Conservation (phyloP, 495 filamentous ascomycete genomes). For the Aspergillus indologenus region DNA sequence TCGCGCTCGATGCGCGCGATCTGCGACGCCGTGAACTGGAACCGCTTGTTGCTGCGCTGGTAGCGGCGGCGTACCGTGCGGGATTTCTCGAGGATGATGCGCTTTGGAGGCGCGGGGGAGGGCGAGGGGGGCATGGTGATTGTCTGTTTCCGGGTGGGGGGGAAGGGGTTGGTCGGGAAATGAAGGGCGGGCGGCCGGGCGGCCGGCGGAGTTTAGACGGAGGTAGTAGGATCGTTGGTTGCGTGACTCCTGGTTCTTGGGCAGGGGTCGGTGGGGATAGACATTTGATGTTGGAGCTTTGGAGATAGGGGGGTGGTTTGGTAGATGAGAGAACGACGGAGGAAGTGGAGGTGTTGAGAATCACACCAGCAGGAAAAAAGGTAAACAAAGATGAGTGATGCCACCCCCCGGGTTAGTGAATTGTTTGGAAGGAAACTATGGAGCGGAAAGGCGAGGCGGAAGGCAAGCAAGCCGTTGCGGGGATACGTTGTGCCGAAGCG, state of each 20-base stretch:
- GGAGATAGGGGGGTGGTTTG: background rate
- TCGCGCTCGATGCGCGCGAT: slow-evolving; percentile 45
- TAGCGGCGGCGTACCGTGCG: slow-evolving; percentile 44
- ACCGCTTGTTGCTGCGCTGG: slow-evolving; percentile 46
- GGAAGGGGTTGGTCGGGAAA: no score
- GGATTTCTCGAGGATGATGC: slow-evolving; percentile 46
- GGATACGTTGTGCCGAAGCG: slow-evolving; percentile 35
- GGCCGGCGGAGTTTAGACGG: background rate
- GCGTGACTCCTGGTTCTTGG: background rate
- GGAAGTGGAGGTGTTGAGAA: background rate
- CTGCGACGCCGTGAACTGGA: slow-evolving; percentile 41
- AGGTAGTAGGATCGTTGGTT: background rate
- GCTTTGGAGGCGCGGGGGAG: no score
- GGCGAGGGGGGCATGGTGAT: slow-evolving; percentile 41
- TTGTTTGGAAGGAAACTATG: background rate
- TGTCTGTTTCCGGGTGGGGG: no score
- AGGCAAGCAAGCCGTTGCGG: slow-evolving; percentile 21
- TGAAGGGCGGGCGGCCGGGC: no score
- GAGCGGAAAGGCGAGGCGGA: slow-evolving; percentile 10
- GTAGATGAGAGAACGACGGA: no score
- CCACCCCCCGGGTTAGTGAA: background rate
- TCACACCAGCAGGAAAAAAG: background rate
- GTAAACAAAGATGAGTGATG: background rate
- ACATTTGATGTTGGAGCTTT: background rate
- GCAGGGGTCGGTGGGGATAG: background rate